Base-by-base conservation (phyloP, 179 eudicot species). In the Nepenthes alata region DNA sequence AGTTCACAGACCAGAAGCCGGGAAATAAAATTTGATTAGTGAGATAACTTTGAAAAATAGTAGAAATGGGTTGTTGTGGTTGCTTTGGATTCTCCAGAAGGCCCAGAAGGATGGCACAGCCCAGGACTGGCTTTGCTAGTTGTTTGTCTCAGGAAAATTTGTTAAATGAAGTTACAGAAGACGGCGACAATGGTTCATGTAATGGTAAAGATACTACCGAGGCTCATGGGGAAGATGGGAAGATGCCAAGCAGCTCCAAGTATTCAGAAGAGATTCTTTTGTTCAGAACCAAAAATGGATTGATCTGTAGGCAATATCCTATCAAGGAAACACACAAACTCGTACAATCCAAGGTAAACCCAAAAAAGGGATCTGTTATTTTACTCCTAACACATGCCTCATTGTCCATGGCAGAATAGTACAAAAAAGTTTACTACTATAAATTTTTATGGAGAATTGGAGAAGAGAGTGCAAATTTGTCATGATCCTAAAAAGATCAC, bases 1-100 rank as follows among this genome's bases (percentile, higher is more conserved):
- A 41, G 45, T 41, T 7, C 45, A 41, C 45, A 41, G 5, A 41
- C 45, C 45, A 4, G 45, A 41, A 41, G 8, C 8, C 45, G 8
- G 8, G 45, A 7, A 4, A 41, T 41, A 41, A 41, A 41, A 41
- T 7, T 41, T 41, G 25, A 4, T 41, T 41, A 4, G 8, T 41
- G 8, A 0, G 45, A 41, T 41, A 7, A 4, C 8, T 41, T 41
- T 41, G 2, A 41, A 41, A 41, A 41, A 7, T 66, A 52, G 70
- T 77, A 64, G 83, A 81, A 65, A 91, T 88, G 88, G 96, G 95
- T 14, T 91, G 96, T 65, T 91, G 90, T 72, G 84, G 91, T 54
- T 91, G 97, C 78, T 91, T 93, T 69, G 95, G 98, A 63, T 79
- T 93, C 66, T 74, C 82, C 6, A 80, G 79, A 71, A 83, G 82